Evolutionary conservation across 2,329 filamentous ascomycete species (phyloP), one percentile per base, ranked within the genome.

Genomic region (Kalmusia sp.): DNA sequence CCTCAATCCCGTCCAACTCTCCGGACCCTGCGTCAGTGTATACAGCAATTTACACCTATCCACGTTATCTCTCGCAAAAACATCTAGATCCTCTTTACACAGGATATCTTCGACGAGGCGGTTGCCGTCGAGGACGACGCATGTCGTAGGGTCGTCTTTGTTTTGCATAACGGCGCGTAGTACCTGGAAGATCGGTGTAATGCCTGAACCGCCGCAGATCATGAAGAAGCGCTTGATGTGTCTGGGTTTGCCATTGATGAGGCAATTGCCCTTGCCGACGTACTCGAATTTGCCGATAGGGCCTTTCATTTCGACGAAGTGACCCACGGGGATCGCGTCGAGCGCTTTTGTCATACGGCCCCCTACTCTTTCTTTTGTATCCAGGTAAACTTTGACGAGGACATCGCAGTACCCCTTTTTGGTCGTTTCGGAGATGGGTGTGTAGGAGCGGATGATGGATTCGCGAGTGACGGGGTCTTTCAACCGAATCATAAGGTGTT

Each of bases 101-200:
- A 97, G 79, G n/a, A 97, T 96, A 69, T 97, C 93, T 58, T 89
- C 87, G 48, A 91, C 84, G 6, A 80, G 68, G 11, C 91, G 79
- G 64, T 97, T 97, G 0, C 92, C 91, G 65, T 96, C 82, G 0
- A 97, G 77, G 0, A 97, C 81, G 1, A 89, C 76, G 66, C 91
- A 96, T 2, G 72, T 76, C 0, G 90, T 95, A 7, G 72, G 61
- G 65, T 93, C 90, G 0, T 78, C 70, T 1, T 70, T 62, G 57
- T 93, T 85, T 39, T 82, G 79, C 71, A 92, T 82, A 0, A 96
- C 84, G 0, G 90, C 88, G 6, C 90, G 81, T 47, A 96, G 78
- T 3, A 96, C 90, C 67, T 95, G 90, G 70, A 88, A 95, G 58
- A 96, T 90, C 0, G 93, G 93, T n/a, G 93, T 96, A 66, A 97